phyloP scores from a whole-genome alignment of 179 eudicot genomes.

The Spergularia azorica region DNA sequence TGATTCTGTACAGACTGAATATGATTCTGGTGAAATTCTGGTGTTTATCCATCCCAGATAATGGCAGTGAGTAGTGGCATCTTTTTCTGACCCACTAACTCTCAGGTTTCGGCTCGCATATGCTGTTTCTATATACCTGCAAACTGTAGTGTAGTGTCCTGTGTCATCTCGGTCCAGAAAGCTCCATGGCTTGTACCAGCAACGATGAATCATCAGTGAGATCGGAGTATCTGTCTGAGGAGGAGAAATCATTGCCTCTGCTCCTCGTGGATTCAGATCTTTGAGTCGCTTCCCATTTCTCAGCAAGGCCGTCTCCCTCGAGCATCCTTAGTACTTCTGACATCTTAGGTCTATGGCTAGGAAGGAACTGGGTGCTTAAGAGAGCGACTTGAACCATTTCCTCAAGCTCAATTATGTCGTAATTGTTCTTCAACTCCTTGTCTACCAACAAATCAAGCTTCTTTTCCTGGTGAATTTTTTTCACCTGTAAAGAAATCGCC shows the following conservation, averaged over 20 bases:
- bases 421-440: slow-evolving; percentile 60
- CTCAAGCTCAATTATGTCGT: slow-evolving; percentile 74
- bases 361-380: slow-evolving; percentile 76
- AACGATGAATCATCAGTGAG: slow-evolving; percentile 88
- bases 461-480: slow-evolving; percentile 78
- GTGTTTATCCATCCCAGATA: slow-evolving; percentile 11
- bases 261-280: slow-evolving; percentile 69
- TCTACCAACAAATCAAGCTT: slow-evolving; percentile 76
- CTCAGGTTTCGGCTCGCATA: background rate
- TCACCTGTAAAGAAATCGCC: slow-evolving; percentile 47
- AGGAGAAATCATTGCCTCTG: slow-evolving; percentile 70
- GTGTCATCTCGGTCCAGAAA: slow-evolving; percentile 80
- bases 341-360: slow-evolving; percentile 78
- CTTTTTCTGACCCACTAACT: slow-evolving; percentile 9
- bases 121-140: slow-evolving; percentile 6
- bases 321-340: slow-evolving; percentile 89
- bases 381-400: slow-evolving; percentile 87
- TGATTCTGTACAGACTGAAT: slow-evolving; percentile 28
- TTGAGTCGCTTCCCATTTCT: slow-evolving; percentile 92
- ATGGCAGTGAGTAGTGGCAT: slow-evolving; percentile 1
- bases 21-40: slow-evolving; percentile 20
- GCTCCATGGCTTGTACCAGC: slow-evolving; percentile 94
- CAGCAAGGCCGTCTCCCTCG: slow-evolving; percentile 91
- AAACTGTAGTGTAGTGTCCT: background rate
- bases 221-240: slow-evolving; percentile 87